Evolutionary conservation across 2,329 filamentous ascomycete genomes (phyloP), one percentile per base, ranked within the genome.

Genomic region (Elsinoe fawcettii): DNA sequence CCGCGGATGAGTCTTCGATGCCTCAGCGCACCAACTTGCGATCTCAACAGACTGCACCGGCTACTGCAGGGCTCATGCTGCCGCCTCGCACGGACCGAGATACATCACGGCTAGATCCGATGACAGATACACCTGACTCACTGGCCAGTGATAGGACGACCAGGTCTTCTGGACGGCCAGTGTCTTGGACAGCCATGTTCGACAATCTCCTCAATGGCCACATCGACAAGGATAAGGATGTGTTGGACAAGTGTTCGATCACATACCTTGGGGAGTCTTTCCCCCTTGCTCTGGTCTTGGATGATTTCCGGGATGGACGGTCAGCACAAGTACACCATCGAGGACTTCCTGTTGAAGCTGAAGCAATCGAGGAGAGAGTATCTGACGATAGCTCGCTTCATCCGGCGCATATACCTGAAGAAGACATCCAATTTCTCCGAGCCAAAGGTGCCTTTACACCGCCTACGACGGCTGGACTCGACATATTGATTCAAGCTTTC

Each of bases 391-490:
- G 20, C 18, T 41, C 37, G n/a, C 20, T 23, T 3, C 59, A 61
- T 53, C 59, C 59, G 4, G 18, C 53, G 2, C 60, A 62, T 39
- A 39, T 60, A 32, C 46, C 25, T 1, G 44, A 54, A 12, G 49
- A 59, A 20, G 59, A 61, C 32, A 27, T 62, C 20, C 43, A 25
- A 22, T 62, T 46, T 25, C 55, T 62, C 23, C 43, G 59, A 47
- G 57, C 60, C 8, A 62, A 62, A 51, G 49, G 55, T 12, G 60
- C 58, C n/a, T 62, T 62, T 36, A 46, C 55, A 14, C 43, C 20
- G 11, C 60, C 60, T 12, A 27, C 16, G 12, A 14, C 20, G 16
- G 56, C 41, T 6, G 41, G 37, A 5, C 49, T 47, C 6, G 59
- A 61, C 14, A 47, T 49, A 5, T 25, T 62, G 23, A 51, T 62